Evolutionary conservation across 345 rosid species (phyloP), one percentile per base, ranked within the genome.

Genomic region (Brassica incana): DNA sequence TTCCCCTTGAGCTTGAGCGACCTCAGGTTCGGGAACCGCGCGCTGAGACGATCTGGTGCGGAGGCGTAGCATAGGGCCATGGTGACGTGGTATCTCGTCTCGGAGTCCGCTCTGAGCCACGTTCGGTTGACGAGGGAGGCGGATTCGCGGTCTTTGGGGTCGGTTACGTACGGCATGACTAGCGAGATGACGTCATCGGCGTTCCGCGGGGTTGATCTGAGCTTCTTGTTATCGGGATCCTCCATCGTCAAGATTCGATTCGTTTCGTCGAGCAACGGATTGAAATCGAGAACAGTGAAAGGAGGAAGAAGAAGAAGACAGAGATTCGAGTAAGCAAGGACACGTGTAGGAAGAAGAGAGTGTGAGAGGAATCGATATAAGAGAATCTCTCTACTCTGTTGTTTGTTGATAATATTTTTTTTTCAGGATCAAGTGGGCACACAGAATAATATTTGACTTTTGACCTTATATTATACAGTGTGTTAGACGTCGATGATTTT

Each of bases 1-100:
- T 91, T 93, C 11, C 97, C 99, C 72, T 95, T 95, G 35, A 95
- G 77, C 81, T 87, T 88, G 67, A 95, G 73, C 16, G 99, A 95
- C 78, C 90, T 96, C 7, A 95, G 80, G 71, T 87, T 84, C 2
- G 62, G 27, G 30, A 93, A 93, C 10, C 99, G 84, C 8, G 79
- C 85, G 35, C 90, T 83, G 1, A 93, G 68, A 45, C 90, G 89
- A 23, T 88, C 91, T 2, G 98, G 96, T 1, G 84, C 87, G 2
- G 97, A 84, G 32, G 96, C 83, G 77, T 95, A 93, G 72, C 98
- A 95, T 0, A 89, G 68, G 12, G 99, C 93, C 63, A 95, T 89
- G 5, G 99, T 95, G 15, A 95, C 77, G 72, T 95, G 97, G 85
- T 88, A 91, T 32, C 99, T 79, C 0, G 98, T 93, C 78, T 80